Evolutionary conservation across 2,329 filamentous ascomycete genomes (phyloP).

Genomic region (Ustilaginoidea virens): DNA sequence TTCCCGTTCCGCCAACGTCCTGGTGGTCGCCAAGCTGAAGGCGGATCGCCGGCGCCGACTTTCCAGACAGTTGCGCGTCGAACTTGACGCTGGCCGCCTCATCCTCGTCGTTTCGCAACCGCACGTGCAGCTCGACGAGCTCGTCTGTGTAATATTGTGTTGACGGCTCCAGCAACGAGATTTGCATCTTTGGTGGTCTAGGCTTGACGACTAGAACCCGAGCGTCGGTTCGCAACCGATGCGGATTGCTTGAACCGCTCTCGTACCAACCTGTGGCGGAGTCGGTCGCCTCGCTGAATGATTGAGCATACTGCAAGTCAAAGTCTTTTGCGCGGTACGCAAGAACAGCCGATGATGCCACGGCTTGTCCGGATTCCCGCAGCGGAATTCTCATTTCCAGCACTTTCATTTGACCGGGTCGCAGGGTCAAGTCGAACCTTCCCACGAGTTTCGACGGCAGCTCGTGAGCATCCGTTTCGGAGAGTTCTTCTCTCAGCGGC

Average conservation of each 20-base stretch:
- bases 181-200: slow-evolving; percentile 80
- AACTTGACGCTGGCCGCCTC: slow-evolving; percentile 59
- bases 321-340: slow-evolving; percentile 50
- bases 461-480: slow-evolving; percentile 10
- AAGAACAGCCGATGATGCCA: slow-evolving; percentile 47
- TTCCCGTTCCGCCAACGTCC: slow-evolving; percentile 13
- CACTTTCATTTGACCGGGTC: slow-evolving; percentile 51
- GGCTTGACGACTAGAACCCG: slow-evolving; percentile 59
- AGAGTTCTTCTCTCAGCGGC: slow-evolving; percentile 14
- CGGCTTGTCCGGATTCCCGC: slow-evolving; percentile 67
- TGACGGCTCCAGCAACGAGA: slow-evolving; percentile 45
- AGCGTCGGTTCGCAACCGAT: slow-evolving; percentile 31
- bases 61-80: slow-evolving; percentile 51
- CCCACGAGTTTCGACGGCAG: slow-evolving; percentile 32
- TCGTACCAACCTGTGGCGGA: slow-evolving; percentile 35
- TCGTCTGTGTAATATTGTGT: slow-evolving; percentile 81
- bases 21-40: slow-evolving; percentile 22
- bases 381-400: slow-evolving; percentile 59
- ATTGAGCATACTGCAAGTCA: slow-evolving; percentile 49
- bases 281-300: slow-evolving; percentile 27
- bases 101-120: slow-evolving; percentile 70
- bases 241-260: slow-evolving; percentile 25
- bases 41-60: slow-evolving; percentile 30
- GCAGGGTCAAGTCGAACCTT: slow-evolving; percentile 46
- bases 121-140: slow-evolving; percentile 48